These are phyloP conservation scores for Trichothecium roseum DNA, from an alignment of 2,329 filamentous ascomycete genomes.

Conservation along the genomic window DNA sequence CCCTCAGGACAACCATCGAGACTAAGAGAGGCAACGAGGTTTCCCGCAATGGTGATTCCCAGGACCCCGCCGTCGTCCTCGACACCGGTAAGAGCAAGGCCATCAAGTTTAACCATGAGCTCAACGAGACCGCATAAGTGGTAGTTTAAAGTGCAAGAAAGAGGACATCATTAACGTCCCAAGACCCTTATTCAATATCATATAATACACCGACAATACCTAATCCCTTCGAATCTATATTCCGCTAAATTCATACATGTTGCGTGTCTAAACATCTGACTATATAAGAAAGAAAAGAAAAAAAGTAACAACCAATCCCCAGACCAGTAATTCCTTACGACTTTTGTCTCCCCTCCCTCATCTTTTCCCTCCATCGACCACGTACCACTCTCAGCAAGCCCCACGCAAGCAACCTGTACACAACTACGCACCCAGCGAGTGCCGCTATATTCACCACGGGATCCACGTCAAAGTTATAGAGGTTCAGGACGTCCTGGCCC, in stretches of 20 bases:
- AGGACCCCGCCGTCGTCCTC: slow-evolving; percentile 32
- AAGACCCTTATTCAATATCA: no score
- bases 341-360: slow-evolving; percentile 9
- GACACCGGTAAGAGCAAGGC: slow-evolving; percentile 31
- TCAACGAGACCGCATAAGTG: slow-evolving; percentile 23
- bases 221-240: no score
- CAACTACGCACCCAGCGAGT: slow-evolving; percentile 51
- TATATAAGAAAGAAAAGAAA: no score
- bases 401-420: slow-evolving; percentile 57
- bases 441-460: slow-evolving; percentile 51
- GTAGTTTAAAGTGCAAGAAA: no score
- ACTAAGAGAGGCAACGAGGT: slow-evolving; percentile 32
- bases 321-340: no score
- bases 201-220: no score
- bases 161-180: no score
- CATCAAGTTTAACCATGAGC: slow-evolving; percentile 28
- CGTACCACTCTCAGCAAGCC: slow-evolving; percentile 42
- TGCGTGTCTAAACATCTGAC: no score
- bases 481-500: slow-evolving; percentile 53
- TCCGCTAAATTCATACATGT: no score
- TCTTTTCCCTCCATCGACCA: slow-evolving; percentile 36
- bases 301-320: no score
- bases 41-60: slow-evolving; percentile 24
- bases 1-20: slow-evolving; percentile 21
- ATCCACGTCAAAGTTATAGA: slow-evolving; percentile 57